Conservation (phyloP, 495 filamentous ascomycete species). For the Schizothecium vesticola region DNA sequence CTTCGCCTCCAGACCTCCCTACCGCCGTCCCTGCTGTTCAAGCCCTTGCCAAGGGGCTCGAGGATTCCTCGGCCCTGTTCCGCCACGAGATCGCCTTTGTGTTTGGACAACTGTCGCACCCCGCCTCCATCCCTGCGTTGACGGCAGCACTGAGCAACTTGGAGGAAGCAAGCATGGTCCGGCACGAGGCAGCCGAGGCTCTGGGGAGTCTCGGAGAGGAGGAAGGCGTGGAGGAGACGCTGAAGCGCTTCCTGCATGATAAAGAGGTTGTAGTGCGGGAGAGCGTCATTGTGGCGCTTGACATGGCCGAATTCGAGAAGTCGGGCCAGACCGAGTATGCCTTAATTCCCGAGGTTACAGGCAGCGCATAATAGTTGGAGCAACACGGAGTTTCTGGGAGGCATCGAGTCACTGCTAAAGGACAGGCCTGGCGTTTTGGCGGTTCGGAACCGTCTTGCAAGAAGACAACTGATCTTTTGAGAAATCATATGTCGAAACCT, state of each 20-base stretch:
- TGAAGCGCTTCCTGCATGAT: constrained; percentile 83
- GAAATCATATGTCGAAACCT: background rate
- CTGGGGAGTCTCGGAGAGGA: constrained; percentile 93
- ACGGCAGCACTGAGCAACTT: constrained; percentile 70
- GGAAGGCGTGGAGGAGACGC: constrained; percentile 79
- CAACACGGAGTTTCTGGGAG: background rate
- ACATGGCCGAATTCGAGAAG: constrained; percentile 98
- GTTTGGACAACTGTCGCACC: constrained; percentile 92
- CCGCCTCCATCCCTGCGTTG: constrained; percentile 89
- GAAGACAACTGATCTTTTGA: constrained; percentile 10
- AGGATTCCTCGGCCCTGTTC: constrained; percentile 87
- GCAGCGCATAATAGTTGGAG: constrained; percentile 20
- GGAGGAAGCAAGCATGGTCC: constrained; percentile 87
- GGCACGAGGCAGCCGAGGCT: constrained; percentile 95
- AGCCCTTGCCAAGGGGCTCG: constrained; percentile 80
- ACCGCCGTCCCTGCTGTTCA: constrained; percentile 79
- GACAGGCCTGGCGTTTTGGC: background rate
- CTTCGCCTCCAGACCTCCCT: constrained; percentile 83
- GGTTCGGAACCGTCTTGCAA: background rate
- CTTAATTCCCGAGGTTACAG: constrained; percentile 60
- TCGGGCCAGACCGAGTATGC: constrained; percentile 86
- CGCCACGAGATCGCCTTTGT: constrained; percentile 98
- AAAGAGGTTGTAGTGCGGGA: constrained; percentile 89
- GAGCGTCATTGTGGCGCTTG: constrained; percentile 88
- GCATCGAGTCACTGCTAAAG: background rate